Evolutionary conservation across 2,329 filamentous ascomycete species (phyloP), one percentile per base, ranked within the genome.

Genomic region (Colletotrichum paranaense): DNA sequence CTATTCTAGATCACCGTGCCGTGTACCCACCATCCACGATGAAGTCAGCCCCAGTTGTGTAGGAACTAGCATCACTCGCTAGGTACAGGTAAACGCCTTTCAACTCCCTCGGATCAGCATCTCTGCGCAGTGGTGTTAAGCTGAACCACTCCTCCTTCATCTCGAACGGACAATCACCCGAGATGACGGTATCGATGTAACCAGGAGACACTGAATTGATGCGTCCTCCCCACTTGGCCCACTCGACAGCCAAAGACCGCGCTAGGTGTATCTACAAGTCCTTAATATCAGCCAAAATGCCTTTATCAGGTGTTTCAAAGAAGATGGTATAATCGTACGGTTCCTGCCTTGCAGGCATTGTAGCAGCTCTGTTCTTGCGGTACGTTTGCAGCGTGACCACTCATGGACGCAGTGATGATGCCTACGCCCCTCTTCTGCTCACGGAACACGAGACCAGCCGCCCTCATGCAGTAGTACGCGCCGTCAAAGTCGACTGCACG

Each of bases 331-430:
- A 4, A 58, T 94, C 92, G 77, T 19, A 69, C 67, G 9, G 67
- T 65, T 35, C 91, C 93, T 16, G 93, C 92, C 88, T 95, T 95
- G 83, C 92, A 94, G 28, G 93, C 92, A 79, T 95, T 95, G 89
- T 95, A 95, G 83, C 92, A 93, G 57, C 88, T 91, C 85, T 95
- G 93, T 85, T 94, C 92, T 84, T 95, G 93, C 4, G 93, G 78
- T 75, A 77, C 74, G 56, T 80, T 81, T 68, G 76, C 80, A 46
- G 77, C 79, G 68, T 78, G 80, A n/a, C 76, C 81, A 59, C 79
- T 81, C 79, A 82, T 82, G 14, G 78, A 80, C 22, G 81, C 79
- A 2, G 81, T 82, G 66, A 81, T 78, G 64, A 82, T 81, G 30
- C 77, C 80, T 26, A 81, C 80, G 56, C 84, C 84, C 9, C 77